A percentile compares a stretch with the other conserved stretches of the same genome.
phyloP scores from a whole-genome alignment of 805 yeast genomes.

The Lipomyces yamadae region DNA sequence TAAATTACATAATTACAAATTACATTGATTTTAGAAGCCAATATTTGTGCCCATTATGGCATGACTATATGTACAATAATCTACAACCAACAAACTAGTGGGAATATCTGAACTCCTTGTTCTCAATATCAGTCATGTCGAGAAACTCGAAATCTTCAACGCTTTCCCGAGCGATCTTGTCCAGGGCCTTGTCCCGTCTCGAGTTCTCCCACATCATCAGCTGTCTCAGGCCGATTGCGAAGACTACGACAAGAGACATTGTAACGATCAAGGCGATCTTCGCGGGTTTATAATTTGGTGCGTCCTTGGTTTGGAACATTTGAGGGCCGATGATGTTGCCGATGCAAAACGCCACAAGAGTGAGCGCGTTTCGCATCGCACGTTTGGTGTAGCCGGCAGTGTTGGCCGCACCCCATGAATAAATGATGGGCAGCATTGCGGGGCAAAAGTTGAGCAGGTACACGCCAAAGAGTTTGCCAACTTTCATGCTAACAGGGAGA shows the following conservation, averaged over 20 bases:
- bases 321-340: slow-evolving; percentile 74
- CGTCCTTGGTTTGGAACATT: slow-evolving; percentile 56
- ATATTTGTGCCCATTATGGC: no score
- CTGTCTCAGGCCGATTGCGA: slow-evolving; percentile 49
- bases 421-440: slow-evolving; percentile 21
- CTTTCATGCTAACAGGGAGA: slow-evolving; percentile 15
- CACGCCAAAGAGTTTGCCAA: slow-evolving; percentile 26
- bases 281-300: slow-evolving; percentile 62
- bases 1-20: no score
- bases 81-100: background rate
- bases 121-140: slow-evolving; percentile 60
- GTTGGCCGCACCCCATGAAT: slow-evolving; percentile 46
- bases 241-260: slow-evolving; percentile 50
- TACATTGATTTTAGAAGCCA: no score
- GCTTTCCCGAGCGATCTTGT: slow-evolving; percentile 31
- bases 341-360: slow-evolving; percentile 66
- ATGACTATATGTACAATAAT: background rate
- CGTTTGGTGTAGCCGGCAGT: slow-evolving; percentile 79
- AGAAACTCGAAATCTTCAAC: slow-evolving; percentile 52
- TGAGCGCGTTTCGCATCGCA: slow-evolving; percentile 60
- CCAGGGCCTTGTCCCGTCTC: slow-evolving; percentile 52
- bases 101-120: slow-evolving; percentile 57
- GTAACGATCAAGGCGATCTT: slow-evolving; percentile 61
- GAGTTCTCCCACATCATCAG: slow-evolving; percentile 52
- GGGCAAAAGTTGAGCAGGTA: slow-evolving; percentile 29